These are phyloP conservation scores for Orbilia oligospora DNA, from an alignment of 2,329 filamentous ascomycete species.

Conservation along the genomic window DNA sequence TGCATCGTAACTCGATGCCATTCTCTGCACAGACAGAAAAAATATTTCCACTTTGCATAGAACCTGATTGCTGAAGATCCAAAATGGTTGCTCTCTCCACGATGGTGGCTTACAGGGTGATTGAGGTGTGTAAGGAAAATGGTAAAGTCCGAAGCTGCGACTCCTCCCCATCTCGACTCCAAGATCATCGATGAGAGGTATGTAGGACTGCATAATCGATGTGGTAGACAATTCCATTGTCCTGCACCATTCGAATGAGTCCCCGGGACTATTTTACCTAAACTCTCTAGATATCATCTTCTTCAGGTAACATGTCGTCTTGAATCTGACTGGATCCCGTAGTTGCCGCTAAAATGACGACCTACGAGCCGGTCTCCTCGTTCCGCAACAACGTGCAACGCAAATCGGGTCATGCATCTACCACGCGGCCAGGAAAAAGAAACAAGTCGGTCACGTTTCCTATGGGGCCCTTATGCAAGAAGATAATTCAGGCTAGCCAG, in stretches of 20 bases:
- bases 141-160: conserved; percentile 41
- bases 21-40: conserved; percentile 42
- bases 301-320: conserved; percentile 31
- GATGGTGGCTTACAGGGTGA: conserved; percentile 38
- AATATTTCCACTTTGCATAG: conserved; percentile 45
- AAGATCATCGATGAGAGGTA: background rate
- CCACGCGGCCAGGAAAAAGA: conserved; percentile 42
- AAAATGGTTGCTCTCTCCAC: conserved; percentile 18
- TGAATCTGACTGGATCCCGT: background rate
- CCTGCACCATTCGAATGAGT: conserved; percentile 10
- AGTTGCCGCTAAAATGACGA: conserved; percentile 20
- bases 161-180: conserved; percentile 2
- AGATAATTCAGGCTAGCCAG: conserved; percentile 16
- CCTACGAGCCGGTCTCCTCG: conserved; percentile 10
- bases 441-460: conserved; percentile 31
- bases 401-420: conserved; percentile 13
- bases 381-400: conserved; percentile 32
- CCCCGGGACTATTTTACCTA: conserved; percentile 5
- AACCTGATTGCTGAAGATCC: conserved; percentile 42
- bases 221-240: conserved; percentile 16
- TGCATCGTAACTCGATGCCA: conserved; percentile 44
- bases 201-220: conserved; percentile 4
- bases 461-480: conserved; percentile 27
- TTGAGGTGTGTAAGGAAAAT: conserved; percentile 21
- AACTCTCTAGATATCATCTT: conserved; percentile 20